Percentiles rank a stretch among this genome's conserved stretches.
Evolutionary conservation across 352 stramenopile genomes (phyloP).

Genomic region (Globisporangium paroecandrum): DNA sequence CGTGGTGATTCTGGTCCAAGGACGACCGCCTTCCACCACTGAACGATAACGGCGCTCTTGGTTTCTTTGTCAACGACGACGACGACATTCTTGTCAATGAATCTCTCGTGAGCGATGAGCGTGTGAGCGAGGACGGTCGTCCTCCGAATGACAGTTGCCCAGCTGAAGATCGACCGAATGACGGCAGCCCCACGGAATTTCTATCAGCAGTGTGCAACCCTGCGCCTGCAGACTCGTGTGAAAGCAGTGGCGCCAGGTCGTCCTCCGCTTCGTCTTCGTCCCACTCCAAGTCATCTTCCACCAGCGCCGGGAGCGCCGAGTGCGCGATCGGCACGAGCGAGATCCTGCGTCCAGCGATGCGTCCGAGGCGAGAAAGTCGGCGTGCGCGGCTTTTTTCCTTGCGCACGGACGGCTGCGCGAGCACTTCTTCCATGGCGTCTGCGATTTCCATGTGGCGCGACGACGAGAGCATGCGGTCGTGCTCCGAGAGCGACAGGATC

Average conservation of each 20-base stretch:
- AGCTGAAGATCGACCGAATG: neutral
- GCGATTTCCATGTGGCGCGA: slow-evolving; percentile 61
- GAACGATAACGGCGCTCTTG: neutral
- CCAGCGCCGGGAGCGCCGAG: slow-evolving; percentile 22
- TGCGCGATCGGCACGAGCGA: slow-evolving; percentile 43
- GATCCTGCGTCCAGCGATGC: slow-evolving; percentile 43
- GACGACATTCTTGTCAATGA: neutral
- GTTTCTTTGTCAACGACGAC: neutral
- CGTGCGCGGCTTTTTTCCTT: slow-evolving; percentile 60
- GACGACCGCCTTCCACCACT: neutral
- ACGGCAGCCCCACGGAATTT: neutral
- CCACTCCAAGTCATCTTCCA: slow-evolving; percentile 50
- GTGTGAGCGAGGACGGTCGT: slow-evolving; percentile 4
- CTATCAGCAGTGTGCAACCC: neutral
- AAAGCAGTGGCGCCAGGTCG: slow-evolving; percentile 10
- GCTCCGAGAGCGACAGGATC: slow-evolving; percentile 56
- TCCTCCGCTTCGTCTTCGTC: slow-evolving; percentile 47
- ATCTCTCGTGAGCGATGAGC: neutral
- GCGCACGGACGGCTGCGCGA: slow-evolving; percentile 57
- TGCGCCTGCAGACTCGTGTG: neutral
- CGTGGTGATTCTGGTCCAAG: slow-evolving; percentile 1
- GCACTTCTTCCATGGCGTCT: slow-evolving; percentile 70
- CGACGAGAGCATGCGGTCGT: slow-evolving; percentile 60
- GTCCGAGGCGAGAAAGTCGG: slow-evolving; percentile 53
- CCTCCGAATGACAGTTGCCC: slow-evolving; percentile 3